These are phyloP conservation scores for Candolleomyces eurysporus DNA, from an alignment of 768 basidiomycete genomes.

Conservation along the genomic window DNA sequence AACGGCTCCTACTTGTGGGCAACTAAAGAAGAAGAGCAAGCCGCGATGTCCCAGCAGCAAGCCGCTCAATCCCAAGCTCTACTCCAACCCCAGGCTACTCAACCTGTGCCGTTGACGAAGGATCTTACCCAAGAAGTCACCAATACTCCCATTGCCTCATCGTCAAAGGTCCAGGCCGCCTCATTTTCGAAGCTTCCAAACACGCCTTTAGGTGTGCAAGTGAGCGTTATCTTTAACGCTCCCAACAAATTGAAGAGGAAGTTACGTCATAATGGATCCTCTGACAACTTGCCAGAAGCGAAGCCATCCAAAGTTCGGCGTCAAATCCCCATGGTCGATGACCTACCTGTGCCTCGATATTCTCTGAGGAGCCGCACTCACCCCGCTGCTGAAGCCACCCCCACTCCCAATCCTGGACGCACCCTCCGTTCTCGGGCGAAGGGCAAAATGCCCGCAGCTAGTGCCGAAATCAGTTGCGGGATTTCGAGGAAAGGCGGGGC, in stretches of 20 bases:
- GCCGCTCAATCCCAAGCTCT: neutral
- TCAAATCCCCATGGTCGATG: neutral
- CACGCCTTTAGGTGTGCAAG: neutral
- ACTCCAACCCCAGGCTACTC: too few relatives aligned
- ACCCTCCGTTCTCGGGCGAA: too few relatives aligned
- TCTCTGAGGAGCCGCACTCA: too few relatives aligned
- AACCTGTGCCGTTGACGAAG: too few relatives aligned
- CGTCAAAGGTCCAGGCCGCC: too few relatives aligned
- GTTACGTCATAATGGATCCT: neutral
- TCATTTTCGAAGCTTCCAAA: neutral
- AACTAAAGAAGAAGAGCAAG: neutral
- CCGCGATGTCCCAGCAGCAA: neutral
- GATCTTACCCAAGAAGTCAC: too few relatives aligned
- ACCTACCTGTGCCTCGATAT: neutral
- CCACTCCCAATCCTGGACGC: too few relatives aligned
- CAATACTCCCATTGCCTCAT: too few relatives aligned
- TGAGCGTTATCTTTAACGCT: neutral
- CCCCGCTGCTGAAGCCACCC: too few relatives aligned
- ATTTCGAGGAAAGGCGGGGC: too few relatives aligned
- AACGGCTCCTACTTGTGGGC: constrained; percentile 51
- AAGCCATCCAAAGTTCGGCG: neutral
- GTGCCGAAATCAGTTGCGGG: too few relatives aligned
- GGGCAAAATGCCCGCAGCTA: too few relatives aligned
- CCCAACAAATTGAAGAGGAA: neutral
- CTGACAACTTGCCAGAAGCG: neutral